phyloP scores from a whole-genome alignment of 2,329 filamentous ascomycete species.

The Colletotrichum lindemuthianum region DNA sequence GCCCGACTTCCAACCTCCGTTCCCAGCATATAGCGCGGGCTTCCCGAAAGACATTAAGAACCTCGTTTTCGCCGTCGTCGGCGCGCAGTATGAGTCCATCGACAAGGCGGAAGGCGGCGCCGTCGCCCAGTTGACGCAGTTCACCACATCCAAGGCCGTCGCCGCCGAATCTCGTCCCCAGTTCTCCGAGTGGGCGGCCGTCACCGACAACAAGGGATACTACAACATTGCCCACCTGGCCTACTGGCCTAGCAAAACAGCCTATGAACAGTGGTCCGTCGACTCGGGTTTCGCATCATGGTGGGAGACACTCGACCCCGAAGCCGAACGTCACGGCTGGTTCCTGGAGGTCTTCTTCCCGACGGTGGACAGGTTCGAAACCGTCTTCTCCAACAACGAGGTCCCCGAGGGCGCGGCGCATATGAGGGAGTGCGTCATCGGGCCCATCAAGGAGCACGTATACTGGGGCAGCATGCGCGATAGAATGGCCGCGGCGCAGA shows the following conservation, averaged over 20 bases:
- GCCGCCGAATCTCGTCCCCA: constrained; percentile 3
- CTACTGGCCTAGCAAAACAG: constrained; percentile 48
- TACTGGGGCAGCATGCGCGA: constrained; percentile 60
- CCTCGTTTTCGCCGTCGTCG: constrained; percentile 36
- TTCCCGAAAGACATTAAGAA: constrained; percentile 34
- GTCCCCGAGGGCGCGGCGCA: constrained; percentile 52
- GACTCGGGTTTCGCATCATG: constrained; percentile 49
- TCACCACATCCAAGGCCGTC: constrained; percentile 23
- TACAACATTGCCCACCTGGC: constrained; percentile 44
- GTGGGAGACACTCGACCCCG: constrained; percentile 47
- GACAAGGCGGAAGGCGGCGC: constrained; percentile 9
- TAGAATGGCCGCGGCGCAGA: constrained; percentile 51
- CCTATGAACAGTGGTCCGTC: constrained; percentile 45
- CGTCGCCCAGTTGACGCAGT: constrained; percentile 22
- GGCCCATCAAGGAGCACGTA: constrained; percentile 52
- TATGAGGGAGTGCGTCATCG: constrained; percentile 50
- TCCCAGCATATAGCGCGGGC: constrained; percentile 33
- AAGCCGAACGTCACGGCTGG: constrained; percentile 46
- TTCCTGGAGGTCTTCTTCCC: constrained; percentile 55
- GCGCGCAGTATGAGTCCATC: constrained; percentile 29
- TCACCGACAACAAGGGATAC: constrained; percentile 32
- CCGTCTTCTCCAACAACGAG: constrained; percentile 49
- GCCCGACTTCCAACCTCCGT: constrained; percentile 31
- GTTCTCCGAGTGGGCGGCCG: constrained; percentile 34
- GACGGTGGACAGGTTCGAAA: constrained; percentile 54